Evolutionary conservation across 345 rosid genomes (phyloP).

Genomic region (Brassica nigra): DNA sequence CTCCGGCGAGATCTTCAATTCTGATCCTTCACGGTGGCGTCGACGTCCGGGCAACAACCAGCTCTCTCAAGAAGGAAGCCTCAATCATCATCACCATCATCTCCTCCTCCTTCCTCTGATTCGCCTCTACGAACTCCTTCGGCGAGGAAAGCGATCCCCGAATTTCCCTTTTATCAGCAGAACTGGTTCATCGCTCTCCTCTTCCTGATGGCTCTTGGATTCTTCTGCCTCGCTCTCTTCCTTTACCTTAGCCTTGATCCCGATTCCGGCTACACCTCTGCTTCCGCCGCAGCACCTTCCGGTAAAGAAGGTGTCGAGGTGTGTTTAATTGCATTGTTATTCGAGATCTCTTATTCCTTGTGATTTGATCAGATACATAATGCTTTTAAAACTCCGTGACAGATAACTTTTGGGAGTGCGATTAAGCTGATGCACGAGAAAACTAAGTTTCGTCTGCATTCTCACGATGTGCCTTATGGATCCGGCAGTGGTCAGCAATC

Average conservation of each 20-base stretch:
- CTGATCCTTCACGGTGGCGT: constrained; percentile 77
- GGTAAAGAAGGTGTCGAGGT: constrained; percentile 79
- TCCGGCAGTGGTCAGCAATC: constrained; percentile 99
- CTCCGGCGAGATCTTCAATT: constrained; percentile 26
- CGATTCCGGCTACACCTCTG: constrained; percentile 53
- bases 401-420: constrained; percentile 87
- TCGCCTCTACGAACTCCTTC: constrained; percentile 38
- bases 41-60: constrained; percentile 69
- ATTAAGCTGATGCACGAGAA: constrained; percentile 93
- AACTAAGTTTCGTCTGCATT: constrained; percentile 82
- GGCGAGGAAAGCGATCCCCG: constrained; percentile 28
- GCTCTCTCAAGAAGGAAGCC: constrained; percentile 60
- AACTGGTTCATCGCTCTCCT: constrained; percentile 78
- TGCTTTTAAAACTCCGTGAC: not conserved
- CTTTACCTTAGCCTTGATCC: constrained; percentile 66
- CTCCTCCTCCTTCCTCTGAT: constrained; percentile 39
- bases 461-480: constrained; percentile 98
- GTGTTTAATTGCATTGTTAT: not conserved
- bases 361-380: not conserved
- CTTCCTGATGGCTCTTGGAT: constrained; percentile 69
- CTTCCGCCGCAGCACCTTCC: constrained; percentile 66
- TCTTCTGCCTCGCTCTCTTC: constrained; percentile 67
- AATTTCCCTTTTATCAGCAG: constrained; percentile 72
- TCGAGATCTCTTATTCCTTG: not conserved
- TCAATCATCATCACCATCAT: constrained; percentile 37